Conservation (phyloP, 371 early-diverging fungal species). For the Syncephalastrum monosporum region DNA sequence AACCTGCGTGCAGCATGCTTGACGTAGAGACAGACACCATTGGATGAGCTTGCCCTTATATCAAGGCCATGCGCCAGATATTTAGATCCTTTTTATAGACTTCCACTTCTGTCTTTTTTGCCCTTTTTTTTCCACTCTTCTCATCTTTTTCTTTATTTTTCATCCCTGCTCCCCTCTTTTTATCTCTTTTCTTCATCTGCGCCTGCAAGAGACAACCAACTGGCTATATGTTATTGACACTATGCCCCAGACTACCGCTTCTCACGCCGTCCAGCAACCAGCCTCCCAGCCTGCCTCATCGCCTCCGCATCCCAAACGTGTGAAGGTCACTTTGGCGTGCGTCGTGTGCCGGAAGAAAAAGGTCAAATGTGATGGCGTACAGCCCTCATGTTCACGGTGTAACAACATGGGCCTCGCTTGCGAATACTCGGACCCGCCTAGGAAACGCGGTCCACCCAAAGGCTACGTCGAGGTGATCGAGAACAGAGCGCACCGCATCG, state of each 20-base stretch:
- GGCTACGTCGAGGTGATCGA: conserved; percentile 76
- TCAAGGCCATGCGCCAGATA: no score
- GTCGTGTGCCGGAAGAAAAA: conserved; percentile 49
- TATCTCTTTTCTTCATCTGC: background rate
- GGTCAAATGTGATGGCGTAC: conserved; percentile 49
- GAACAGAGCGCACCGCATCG: conserved; percentile 65
- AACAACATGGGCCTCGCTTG: conserved; percentile 32
- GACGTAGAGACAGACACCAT: no score
- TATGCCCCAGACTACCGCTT: conserved; percentile 21
- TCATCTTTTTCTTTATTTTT: conserved; percentile 3
- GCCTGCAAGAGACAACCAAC: background rate
- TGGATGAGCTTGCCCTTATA: no score
- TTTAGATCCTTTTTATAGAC: no score
- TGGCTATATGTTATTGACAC: conserved; percentile 19
- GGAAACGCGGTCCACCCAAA: conserved; percentile 72
- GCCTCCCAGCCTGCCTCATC: conserved; percentile 8
- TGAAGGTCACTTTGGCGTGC: conserved; percentile 51
- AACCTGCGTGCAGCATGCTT: no score
- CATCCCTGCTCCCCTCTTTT: background rate
- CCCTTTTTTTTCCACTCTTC: conserved; percentile 2
- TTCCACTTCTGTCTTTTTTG: conserved; percentile 3
- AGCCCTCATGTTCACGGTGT: conserved; percentile 47
- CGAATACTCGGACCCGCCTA: conserved; percentile 42
- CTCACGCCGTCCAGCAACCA: conserved; percentile 14
- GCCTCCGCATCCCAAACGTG: conserved; percentile 25